Base-by-base conservation (phyloP, 257 asterid genomes). In the Primulina tabacum region DNA sequence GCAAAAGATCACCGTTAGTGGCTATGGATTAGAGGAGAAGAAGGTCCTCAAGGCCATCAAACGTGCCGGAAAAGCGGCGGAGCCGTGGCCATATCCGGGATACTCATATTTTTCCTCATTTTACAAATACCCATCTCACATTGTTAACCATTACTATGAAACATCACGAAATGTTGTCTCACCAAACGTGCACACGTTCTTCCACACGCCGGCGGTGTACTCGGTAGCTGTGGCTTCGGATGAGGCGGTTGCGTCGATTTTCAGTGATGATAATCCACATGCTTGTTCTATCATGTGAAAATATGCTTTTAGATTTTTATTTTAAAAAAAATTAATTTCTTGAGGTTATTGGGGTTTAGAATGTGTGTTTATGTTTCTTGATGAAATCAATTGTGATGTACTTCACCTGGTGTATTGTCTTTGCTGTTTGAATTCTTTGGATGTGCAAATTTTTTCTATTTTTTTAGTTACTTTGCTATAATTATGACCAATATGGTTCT, bases 71-170 rank as follows among this genome's bases (percentile, higher is more conserved):
- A 92, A 92, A 65, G 98, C 98, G 37, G 98, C 98, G 18, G 98
- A 92, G 84, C 90, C 90, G 8, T 92, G 98, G 98, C 98, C 98
- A 0, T 92, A 92, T 72, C 98, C 98, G 0, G 92, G 95, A 3
- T 66, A 81, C 77, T 82, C 96, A 0, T 80, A 90, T 65, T 86
- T 87, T 8, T 84, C 98, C 9, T 90, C 98, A 0, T 92, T 92
- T 57, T 92, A 92, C 72, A 89, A 87, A 35, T 92, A 90, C 29
- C 98, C 98, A 0, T 35, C 87, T 6, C 96, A 92, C 81, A 81
- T 92, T 6, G 75, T 84, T 53, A 83, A 38, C 84, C 97, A 90
- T 70, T 88, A 90, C 86, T 88, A 92, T 38, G 93, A 90, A 9
- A 58, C 90, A 0, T 88, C 96, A 0, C 80, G 82, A 68, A 92